These are phyloP conservation scores for Tetrastigma voinierianum DNA, from an alignment of 164 flowering plant species.

Conservation along the genomic window DNA sequence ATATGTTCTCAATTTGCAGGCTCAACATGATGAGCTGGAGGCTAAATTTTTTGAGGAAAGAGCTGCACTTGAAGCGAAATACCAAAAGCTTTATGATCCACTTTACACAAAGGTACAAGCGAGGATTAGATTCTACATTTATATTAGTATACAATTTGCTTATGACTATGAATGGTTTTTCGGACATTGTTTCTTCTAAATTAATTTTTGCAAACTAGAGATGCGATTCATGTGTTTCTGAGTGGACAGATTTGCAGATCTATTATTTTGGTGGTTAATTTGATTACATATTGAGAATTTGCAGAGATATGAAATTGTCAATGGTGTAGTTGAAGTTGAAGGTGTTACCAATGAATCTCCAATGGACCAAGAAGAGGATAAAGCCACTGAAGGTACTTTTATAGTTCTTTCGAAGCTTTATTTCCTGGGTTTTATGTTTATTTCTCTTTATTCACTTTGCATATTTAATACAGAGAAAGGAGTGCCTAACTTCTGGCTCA, in stretches of 20 bases:
- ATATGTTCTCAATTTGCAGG: conserved; percentile 16
- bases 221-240: no score
- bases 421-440: no score
- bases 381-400: conserved; percentile 35
- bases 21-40: conserved; percentile 43
- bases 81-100: conserved; percentile 46
- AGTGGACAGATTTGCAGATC: no score
- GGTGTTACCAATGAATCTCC: conserved; percentile 43
- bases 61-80: conserved; percentile 48
- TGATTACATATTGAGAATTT: not conserved
- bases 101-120: conserved; percentile 33
- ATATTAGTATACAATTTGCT: no score
- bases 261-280: no score
- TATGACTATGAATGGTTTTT: no score
- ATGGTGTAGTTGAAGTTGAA: conserved; percentile 72
- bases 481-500: conserved; percentile 89
- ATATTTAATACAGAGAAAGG: conserved; percentile 60
- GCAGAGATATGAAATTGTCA: conserved; percentile 85
- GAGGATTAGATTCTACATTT: no score
- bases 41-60: conserved; percentile 49
- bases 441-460: not conserved
- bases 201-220: no score
- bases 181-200: no score
- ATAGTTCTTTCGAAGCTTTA: no score
- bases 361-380: conserved; percentile 34